Evolutionary conservation across 108 stramenopile genomes (phyloP), one percentile per base, ranked within the genome.

Genomic region (Pseudonitzschia delicatissima): DNA sequence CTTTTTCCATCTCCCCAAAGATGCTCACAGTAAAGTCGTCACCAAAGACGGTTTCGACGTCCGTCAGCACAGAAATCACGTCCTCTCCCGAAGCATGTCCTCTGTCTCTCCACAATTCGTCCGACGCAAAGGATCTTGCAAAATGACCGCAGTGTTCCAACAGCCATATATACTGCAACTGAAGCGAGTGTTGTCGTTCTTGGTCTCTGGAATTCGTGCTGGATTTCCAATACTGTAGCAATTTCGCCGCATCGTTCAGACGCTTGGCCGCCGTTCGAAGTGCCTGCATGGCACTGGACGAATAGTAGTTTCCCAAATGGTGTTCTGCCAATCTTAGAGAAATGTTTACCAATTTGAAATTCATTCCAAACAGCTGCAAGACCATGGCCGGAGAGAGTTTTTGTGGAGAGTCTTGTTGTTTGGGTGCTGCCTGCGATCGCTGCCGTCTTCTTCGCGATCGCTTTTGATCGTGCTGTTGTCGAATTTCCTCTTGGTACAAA

Each of bases 141-240:
- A 93, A 93, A 71, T 91, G 87, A 2, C 92, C 92, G 64, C 89
- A 91, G 63, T 89, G 86, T 55, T 93, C 89, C 86, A 87, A 86
- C 29, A 90, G 68, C 86, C 87, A 87, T 6, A 82, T 71, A 40
- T 87, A 90, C 53, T 93, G 92, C 25, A 83, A 59, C 20, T 76
- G 77, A 11, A 91, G 64, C 27, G 83, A 76, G 65, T 66, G 64
- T 7, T 69, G 71, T 77, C 53, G 69, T 8, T 25, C 57, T 42
- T 53, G 21, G 12, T 69, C 51, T 28, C 39, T 21, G 35, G 15
- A 35, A 55, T 60, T 4, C 67, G 35, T 39, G 39, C 21, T 37
- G 62, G 55, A 9, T 21, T 71, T 17, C 35, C 68, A 37, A 17
- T 71, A 64, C n/a, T 68, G 60, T 34, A 90, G 51, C 57, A 87